Conservation (phyloP, 768 basidiomycete species). For the Rhodocollybia butyracea region DNA sequence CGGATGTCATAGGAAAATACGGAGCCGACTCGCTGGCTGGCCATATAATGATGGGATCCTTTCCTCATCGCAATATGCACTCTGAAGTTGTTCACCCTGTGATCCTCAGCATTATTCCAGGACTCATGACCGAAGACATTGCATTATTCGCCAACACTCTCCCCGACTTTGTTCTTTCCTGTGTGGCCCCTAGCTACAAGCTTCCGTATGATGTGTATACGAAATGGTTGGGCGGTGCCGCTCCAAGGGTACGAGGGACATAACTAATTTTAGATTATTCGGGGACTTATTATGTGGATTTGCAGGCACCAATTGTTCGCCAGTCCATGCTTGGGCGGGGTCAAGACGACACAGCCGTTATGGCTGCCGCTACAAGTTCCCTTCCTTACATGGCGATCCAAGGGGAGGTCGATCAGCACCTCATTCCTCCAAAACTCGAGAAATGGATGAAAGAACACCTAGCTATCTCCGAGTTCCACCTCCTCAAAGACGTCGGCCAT, state of each 20-base stretch:
- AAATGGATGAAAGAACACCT: conserved; percentile 5
- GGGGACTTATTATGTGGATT: not conserved
- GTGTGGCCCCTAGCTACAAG: not conserved
- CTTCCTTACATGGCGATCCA: conserved; percentile 3
- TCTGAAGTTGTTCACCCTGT: conserved; percentile 4
- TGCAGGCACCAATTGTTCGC: not conserved
- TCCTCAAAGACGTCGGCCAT: not conserved
- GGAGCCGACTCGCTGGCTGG: conserved; percentile 1
- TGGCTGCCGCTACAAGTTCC: not conserved
- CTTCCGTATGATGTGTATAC: conserved; percentile 4
- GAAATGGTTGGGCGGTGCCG: conserved; percentile 2
- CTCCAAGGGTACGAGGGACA: not conserved
- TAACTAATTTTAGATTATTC: not conserved
- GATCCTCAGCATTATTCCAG: conserved; percentile 2
- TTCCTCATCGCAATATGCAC: conserved; percentile 6
- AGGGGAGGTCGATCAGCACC: conserved; percentile 2
- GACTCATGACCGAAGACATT: conserved; percentile 1
- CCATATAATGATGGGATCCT: conserved; percentile 5
- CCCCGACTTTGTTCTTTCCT: conserved; percentile 1
- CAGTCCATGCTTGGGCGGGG: conserved; percentile 4
- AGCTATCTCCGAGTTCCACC: not conserved
- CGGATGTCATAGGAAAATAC: not conserved
- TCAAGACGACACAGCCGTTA: not conserved
- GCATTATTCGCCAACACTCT: not conserved
- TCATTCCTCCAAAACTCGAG: not conserved